phyloP scores from a whole-genome alignment of 257 asterid species.

The Rhazya stricta region DNA sequence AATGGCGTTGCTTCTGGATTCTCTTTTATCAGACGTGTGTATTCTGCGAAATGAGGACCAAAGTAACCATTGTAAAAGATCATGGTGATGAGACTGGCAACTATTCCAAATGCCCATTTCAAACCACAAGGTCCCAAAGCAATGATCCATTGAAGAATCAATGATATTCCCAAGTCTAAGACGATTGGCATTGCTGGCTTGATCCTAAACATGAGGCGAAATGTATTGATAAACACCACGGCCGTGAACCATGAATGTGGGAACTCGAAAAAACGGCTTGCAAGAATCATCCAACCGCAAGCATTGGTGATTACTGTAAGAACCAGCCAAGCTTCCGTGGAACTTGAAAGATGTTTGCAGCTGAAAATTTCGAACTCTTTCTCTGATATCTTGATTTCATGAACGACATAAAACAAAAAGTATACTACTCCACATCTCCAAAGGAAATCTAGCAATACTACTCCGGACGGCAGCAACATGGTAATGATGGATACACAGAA shows the following conservation, averaged over 20 bases:
- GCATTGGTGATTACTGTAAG: constrained; percentile 32
- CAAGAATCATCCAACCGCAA: constrained; percentile 27
- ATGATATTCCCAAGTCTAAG: constrained; percentile 28
- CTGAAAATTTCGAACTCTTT: constrained; percentile 7
- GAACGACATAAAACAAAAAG: neutral
- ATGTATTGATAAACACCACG: constrained; percentile 25
- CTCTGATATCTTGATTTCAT: constrained; percentile 9
- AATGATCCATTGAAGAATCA: constrained; percentile 25
- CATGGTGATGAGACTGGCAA: constrained; percentile 25
- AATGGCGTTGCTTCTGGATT: constrained; percentile 23
- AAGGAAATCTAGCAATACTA: neutral
- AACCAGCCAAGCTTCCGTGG: constrained; percentile 30
- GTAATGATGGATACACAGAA: neutral
- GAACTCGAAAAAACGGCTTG: constrained; percentile 25
- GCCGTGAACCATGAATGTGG: constrained; percentile 30
- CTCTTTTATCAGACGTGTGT: constrained; percentile 14
- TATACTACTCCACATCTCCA: constrained; percentile 4
- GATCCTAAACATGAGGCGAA: constrained; percentile 29
- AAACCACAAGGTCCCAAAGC: constrained; percentile 13
- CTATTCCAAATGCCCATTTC: constrained; percentile 27
- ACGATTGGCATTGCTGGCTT: constrained; percentile 30
- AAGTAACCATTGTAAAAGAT: constrained; percentile 30
- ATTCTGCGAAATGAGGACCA: constrained; percentile 22
- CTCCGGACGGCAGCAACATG: neutral
- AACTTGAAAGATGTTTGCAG: constrained; percentile 27